A percentile compares a stretch with the other conserved stretches of the same genome.
Conservation (phyloP, 768 basidiomycete genomes). For the Calocybe cyanea region DNA sequence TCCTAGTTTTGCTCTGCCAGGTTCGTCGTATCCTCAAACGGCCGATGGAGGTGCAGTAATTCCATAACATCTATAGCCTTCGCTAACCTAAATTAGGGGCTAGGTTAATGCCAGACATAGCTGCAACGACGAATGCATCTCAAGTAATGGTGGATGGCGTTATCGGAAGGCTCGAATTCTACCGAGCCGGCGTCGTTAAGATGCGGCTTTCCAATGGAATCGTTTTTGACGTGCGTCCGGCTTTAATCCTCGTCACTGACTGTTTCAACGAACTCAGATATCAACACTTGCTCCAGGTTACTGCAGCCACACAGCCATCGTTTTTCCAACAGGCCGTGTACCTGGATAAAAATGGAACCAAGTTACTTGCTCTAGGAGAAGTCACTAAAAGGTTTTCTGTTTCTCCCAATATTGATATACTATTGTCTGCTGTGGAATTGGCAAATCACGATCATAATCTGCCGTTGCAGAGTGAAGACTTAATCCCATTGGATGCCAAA, state of each 20-base stretch:
- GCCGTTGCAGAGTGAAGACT: conserved; percentile 36
- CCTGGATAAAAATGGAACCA: conserved; percentile 57
- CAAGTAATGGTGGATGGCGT: conserved; percentile 59
- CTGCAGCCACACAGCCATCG: conserved; percentile 76
- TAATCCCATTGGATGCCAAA: conserved; percentile 53
- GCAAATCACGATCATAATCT: conserved; percentile 33
- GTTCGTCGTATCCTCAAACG: conserved; percentile 21
- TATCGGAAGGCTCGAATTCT: conserved; percentile 82
- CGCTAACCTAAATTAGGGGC: too few relatives aligned
- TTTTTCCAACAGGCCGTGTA: conserved; percentile 87
- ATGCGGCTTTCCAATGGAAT: conserved; percentile 82
- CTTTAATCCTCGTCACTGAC: conserved; percentile 3
- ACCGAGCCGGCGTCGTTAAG: conserved; percentile 81
- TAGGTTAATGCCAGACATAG: conserved; percentile 19
- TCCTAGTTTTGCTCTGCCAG: conserved; percentile 57
- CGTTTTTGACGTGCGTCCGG: conserved; percentile 67
- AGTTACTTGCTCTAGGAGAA: conserved; percentile 75
- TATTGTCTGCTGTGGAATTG: conserved; percentile 63
- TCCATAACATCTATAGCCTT: conserved; percentile 14
- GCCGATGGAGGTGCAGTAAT: conserved; percentile 29
- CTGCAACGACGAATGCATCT: conserved; percentile 18
- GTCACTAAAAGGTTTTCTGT: conserved; percentile 81
- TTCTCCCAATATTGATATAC: conserved; percentile 76
- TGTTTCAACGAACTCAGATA: neutral
- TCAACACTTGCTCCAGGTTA: conserved; percentile 50